Evolutionary conservation across 345 rosid genomes (phyloP).

Genomic region (Melaleuca quinquenervia): DNA sequence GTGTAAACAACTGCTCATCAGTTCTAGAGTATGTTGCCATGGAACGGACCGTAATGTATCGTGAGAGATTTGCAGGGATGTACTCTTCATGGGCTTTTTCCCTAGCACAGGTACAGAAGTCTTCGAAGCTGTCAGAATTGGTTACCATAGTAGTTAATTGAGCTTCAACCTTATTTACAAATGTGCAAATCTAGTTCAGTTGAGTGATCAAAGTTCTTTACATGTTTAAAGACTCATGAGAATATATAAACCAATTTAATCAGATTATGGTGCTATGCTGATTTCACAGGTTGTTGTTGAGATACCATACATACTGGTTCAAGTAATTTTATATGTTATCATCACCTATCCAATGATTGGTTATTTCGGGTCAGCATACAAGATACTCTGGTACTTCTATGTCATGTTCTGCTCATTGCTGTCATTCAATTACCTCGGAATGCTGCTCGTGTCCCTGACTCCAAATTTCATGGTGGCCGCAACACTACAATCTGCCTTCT

Average conservation of each 20-base stretch:
- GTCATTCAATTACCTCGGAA: slow-evolving; percentile 53
- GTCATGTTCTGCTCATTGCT: slow-evolving; percentile 45
- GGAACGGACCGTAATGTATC: slow-evolving; percentile 55
- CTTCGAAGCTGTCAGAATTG: not conserved
- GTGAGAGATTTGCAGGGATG: slow-evolving; percentile 83
- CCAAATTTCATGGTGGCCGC: slow-evolving; percentile 56
- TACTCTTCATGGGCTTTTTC: slow-evolving; percentile 66
- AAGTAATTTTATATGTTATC: slow-evolving; percentile 25
- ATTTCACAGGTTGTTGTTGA: slow-evolving; percentile 48
- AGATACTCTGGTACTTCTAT: slow-evolving; percentile 58
- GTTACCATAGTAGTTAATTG: not conserved
- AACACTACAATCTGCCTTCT: slow-evolving; percentile 27
- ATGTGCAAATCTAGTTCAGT: not conserved
- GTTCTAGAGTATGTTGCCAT: slow-evolving; percentile 40
- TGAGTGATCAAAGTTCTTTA: not conserved
- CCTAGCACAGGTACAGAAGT: slow-evolving; percentile 42
- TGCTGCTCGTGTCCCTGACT: slow-evolving; percentile 57
- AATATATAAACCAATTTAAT: not conserved
- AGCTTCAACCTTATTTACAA: not conserved
- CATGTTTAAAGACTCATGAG: not conserved
- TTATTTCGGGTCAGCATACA: slow-evolving; percentile 28
- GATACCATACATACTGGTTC: slow-evolving; percentile 50
- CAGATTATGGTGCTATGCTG: not conserved
- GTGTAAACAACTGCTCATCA: slow-evolving; percentile 52
- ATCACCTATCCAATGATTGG: slow-evolving; percentile 70